Base-by-base conservation (phyloP, 2,329 filamentous ascomycete species). In the Penicillium sp. region DNA sequence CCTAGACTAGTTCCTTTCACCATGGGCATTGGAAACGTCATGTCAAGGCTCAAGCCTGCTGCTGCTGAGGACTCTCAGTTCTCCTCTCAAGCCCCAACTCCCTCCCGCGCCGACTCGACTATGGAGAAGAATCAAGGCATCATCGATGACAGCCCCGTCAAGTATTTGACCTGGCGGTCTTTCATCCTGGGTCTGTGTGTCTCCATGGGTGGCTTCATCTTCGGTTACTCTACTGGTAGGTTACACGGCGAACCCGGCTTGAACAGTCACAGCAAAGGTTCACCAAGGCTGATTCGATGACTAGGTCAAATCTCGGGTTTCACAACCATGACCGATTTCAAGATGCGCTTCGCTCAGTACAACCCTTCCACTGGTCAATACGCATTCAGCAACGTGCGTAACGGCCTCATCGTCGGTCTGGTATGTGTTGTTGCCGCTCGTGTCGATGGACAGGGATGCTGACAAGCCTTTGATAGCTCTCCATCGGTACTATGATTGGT, bases 161-260 rank as follows among this genome's bases (percentile, higher is more conserved):
- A 62, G 23, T 66, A 68, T 33, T 41, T 73, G 36, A 72, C 70
- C 41, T 62, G 62, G 57, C 62, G 65, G 4, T 67, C 69, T 1
- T 62, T 70, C 43, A 58, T 68, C 42, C 64, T 73, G 45, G 68
- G 68, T 33, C 34, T 72, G 26, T 59, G 71, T 40, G 69, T 71
- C 28, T 72, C 69, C 4, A 72, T 73, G 65, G 70, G 70, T 48
- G 70, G 70, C 45, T 68, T 73, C 51, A 66, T 72, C 41, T 72
- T 72, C 50, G 68, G 69, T 48, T 72, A 71, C 51, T 60, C 66
- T 14, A 69, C 66, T 45, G 66, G 65, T 65, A 57, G 54, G 49
- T 47, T 30, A 25, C 41, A 40, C 36, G 29, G 14, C 37, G n/a
- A n/a, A n/a, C n/a, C n/a, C n/a, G n/a, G n/a, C n/a, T n/a, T n/a